A percentile compares a stretch with the other conserved stretches of the same genome.
Evolutionary conservation across 2,329 filamentous ascomycete genomes (phyloP).

Genomic region (Ceratocystiopsis sp.): DNA sequence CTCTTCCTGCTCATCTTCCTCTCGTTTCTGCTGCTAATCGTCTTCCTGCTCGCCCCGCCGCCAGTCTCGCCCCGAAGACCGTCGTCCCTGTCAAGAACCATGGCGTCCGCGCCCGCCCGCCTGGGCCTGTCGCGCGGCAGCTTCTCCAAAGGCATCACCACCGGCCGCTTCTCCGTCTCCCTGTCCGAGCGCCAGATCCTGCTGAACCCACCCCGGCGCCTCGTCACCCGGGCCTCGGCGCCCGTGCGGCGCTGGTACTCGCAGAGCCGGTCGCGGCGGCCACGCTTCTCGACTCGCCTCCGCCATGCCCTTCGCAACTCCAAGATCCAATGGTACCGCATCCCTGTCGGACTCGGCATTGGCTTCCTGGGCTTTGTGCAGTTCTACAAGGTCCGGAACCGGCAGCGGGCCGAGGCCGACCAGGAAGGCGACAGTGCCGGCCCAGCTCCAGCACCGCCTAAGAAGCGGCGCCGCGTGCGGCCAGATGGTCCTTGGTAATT

Average conservation of each 20-base stretch:
- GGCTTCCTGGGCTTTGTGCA: conserved; percentile 71
- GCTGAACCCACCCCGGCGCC: conserved; percentile 5
- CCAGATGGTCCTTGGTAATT: conserved; percentile 69
- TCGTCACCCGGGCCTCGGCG: conserved; percentile 1
- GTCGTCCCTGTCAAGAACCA: background rate
- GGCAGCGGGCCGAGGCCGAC: conserved; percentile 34
- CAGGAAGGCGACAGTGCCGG: too few species aligned
- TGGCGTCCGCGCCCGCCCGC: conserved; percentile 9
- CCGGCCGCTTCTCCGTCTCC: conserved; percentile 7
- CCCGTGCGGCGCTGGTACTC: conserved; percentile 19
- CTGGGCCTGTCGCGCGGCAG: conserved; percentile 10
- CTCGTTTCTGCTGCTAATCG: conserved; percentile 6
- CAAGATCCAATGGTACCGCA: conserved; percentile 72
- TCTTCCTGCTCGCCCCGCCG: conserved; percentile 5
- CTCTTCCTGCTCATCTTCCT: conserved; percentile 2
- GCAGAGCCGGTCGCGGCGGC: conserved; percentile 26
- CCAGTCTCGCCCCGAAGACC: conserved; percentile 3
- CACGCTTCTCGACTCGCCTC: conserved; percentile 33
- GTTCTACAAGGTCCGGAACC: conserved; percentile 54
- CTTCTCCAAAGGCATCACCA: conserved; percentile 8
- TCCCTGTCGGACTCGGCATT: conserved; percentile 73
- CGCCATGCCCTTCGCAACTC: conserved; percentile 31
- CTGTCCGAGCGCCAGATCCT: conserved; percentile 9
- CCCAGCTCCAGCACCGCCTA: conserved; percentile 17
- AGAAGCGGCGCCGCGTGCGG: conserved; percentile 44